Percentiles rank a stretch among this genome's conserved stretches.
Evolutionary conservation across 2,329 filamentous ascomycete genomes (phyloP).

Genomic region (Aspergillus uvarum): DNA sequence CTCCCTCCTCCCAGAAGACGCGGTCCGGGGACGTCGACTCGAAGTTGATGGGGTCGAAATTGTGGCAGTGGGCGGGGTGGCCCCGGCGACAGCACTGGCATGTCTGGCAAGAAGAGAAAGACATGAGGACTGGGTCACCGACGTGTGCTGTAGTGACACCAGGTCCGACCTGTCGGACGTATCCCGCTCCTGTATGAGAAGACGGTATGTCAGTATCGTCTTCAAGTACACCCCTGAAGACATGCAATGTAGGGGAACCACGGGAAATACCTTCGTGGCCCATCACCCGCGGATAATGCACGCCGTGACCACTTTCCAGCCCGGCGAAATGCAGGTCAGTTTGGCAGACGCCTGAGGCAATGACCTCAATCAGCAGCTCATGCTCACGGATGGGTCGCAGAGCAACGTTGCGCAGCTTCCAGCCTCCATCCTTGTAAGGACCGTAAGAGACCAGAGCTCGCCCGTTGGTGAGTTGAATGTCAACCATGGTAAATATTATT

Average conservation of each 20-base stretch:
- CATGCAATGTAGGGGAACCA: neutral
- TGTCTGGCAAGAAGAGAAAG: conserved; percentile 48
- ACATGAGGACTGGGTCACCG: conserved; percentile 51
- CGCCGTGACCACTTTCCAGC: conserved; percentile 34
- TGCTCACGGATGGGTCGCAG: conserved; percentile 32
- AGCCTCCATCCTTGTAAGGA: conserved; percentile 14
- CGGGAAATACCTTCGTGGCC: conserved; percentile 52
- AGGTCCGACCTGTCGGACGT: conserved; percentile 48
- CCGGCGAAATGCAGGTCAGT: conserved; percentile 53
- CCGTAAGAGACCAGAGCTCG: conserved; percentile 17
- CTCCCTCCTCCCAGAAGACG: conserved; percentile 7
- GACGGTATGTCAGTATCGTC: neutral
- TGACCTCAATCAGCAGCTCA: conserved; percentile 55
- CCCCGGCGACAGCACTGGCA: conserved; percentile 52
- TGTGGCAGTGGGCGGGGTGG: conserved; percentile 50
- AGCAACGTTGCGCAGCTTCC: conserved; percentile 16
- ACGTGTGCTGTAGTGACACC: conserved; percentile 43
- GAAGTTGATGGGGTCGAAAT: conserved; percentile 52
- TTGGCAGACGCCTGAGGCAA: conserved; percentile 57
- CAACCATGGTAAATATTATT: neutral
- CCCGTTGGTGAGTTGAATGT: neutral
- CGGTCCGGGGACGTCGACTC: conserved; percentile 12
- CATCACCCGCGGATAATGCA: conserved; percentile 50
- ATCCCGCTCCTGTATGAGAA: conserved; percentile 37
- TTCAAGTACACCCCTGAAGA: neutral